These are phyloP conservation scores for Sicyos baderoa DNA, from an alignment of 306 rosid species.

Conservation along the genomic window DNA sequence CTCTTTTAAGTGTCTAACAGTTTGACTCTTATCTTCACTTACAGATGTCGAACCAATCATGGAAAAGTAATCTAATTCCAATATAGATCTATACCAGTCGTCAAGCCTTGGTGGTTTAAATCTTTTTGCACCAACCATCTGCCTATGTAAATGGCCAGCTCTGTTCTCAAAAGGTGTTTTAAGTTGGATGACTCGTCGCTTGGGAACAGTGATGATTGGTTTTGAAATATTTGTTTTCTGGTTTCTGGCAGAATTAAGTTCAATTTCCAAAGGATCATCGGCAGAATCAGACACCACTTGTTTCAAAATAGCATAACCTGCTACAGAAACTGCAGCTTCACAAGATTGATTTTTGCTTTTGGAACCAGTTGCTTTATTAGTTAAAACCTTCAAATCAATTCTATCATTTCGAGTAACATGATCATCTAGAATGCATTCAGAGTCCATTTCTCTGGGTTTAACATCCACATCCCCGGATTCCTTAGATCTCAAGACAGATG, in stretches of 20 bases:
- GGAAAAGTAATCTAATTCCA: conserved; percentile 71
- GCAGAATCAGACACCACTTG: conserved; percentile 36
- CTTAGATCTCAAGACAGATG: conserved; percentile 34
- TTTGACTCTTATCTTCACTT: conserved; percentile 45
- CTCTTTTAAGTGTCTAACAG: conserved; percentile 52
- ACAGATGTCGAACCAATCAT: conserved; percentile 54
- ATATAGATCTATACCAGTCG: conserved; percentile 83
- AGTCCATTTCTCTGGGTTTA: conserved; percentile 32
- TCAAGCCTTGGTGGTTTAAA: conserved; percentile 78
- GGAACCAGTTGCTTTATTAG: conserved; percentile 31
- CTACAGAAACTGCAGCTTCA: conserved; percentile 29
- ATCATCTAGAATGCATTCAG: conserved; percentile 24
- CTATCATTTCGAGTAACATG: conserved; percentile 24
- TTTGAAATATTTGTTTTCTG: conserved; percentile 45
- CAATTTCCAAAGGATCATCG: conserved; percentile 49
- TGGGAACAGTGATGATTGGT: conserved; percentile 40
- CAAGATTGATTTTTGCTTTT: conserved; percentile 29
- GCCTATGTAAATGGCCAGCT: conserved; percentile 36
- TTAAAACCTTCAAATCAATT: conserved; percentile 31
- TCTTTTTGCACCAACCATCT: conserved; percentile 53
- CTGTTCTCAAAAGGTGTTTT: conserved; percentile 45
- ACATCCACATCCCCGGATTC: conserved; percentile 20
- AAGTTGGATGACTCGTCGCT: conserved; percentile 82
- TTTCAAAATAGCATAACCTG: conserved; percentile 30
- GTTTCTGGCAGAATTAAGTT: conserved; percentile 43